Conservation (phyloP, 257 asterid genomes). For the Ballota nigra region DNA sequence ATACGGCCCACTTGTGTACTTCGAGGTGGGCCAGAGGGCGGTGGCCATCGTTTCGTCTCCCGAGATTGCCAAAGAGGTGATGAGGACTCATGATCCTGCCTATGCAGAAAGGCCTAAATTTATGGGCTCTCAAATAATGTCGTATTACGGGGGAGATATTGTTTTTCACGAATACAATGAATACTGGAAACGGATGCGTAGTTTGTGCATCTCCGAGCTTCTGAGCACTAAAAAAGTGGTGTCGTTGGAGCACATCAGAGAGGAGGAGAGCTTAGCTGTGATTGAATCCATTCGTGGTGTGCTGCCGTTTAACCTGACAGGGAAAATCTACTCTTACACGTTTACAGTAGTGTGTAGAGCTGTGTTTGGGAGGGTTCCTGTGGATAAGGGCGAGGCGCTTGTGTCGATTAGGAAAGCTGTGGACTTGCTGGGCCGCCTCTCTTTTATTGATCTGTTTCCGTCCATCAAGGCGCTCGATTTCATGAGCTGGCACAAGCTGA, state of each 20-base stretch:
- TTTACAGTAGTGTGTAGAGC: constrained; percentile 22
- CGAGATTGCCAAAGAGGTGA: constrained; percentile 17
- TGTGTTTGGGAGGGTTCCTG: constrained; percentile 11
- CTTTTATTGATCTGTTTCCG: constrained; percentile 30
- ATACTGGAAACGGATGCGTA: constrained; percentile 27
- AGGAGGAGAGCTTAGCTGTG: background rate
- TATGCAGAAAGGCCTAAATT: constrained; percentile 28
- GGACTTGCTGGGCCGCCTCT: background rate
- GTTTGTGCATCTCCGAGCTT: constrained; percentile 6
- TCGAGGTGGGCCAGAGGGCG: constrained; percentile 19
- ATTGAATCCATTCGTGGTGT: background rate
- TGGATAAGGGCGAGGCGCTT: constrained; percentile 2
- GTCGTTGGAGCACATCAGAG: constrained; percentile 13
- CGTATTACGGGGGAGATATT: constrained; percentile 14
- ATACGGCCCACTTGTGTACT: constrained; percentile 29
- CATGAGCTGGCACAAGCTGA: background rate
- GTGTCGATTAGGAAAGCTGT: background rate
- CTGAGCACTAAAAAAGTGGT: constrained; percentile 18
- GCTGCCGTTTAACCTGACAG: constrained; percentile 6
- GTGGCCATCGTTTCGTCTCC: constrained; percentile 7
- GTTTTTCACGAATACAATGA: constrained; percentile 19
- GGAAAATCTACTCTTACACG: background rate
- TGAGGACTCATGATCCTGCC: constrained; percentile 26
- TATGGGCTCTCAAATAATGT: background rate
- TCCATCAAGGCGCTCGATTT: constrained; percentile 6